phyloP scores from a whole-genome alignment of 179 eudicot genomes.

The Spinacia oleracea region DNA sequence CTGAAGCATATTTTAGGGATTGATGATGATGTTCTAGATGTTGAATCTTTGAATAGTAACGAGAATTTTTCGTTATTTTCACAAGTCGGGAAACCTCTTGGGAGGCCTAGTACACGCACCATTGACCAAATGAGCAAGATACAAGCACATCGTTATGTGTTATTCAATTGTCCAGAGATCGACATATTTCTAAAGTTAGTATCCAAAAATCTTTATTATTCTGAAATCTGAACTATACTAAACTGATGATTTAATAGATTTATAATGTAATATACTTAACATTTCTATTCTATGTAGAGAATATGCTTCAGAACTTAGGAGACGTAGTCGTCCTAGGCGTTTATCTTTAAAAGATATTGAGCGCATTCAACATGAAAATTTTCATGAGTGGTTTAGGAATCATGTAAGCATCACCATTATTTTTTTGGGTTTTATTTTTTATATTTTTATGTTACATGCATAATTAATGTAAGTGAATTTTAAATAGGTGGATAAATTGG shows the following conservation, averaged over 20 bases:
- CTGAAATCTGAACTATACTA: no score
- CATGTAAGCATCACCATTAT: no score
- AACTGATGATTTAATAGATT: no score
- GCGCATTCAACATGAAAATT: slow-evolving; percentile 9
- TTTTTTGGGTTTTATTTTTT: no score
- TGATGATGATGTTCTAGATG: not conserved
- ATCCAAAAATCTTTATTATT: no score
- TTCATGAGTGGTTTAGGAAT: slow-evolving; percentile 20
- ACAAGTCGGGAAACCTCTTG: slow-evolving; percentile 1
- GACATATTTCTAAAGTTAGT: not conserved
- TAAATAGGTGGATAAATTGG: no score
- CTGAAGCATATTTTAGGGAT: not conserved
- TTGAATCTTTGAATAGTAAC: not conserved
- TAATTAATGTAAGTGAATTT: no score
- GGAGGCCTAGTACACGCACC: not conserved
- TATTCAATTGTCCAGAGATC: not conserved
- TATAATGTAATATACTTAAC: not conserved
- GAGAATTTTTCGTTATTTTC: not conserved
- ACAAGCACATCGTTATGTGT: slow-evolving; percentile 9
- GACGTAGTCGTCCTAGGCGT: slow-evolving; percentile 19
- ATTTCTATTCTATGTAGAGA: not conserved
- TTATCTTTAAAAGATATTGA: not conserved
- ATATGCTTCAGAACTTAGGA: not conserved
- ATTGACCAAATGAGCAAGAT: not conserved
- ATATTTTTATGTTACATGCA: no score